phyloP scores from a whole-genome alignment of 2,329 filamentous ascomycete genomes.

The Hypomyces rosellus region DNA sequence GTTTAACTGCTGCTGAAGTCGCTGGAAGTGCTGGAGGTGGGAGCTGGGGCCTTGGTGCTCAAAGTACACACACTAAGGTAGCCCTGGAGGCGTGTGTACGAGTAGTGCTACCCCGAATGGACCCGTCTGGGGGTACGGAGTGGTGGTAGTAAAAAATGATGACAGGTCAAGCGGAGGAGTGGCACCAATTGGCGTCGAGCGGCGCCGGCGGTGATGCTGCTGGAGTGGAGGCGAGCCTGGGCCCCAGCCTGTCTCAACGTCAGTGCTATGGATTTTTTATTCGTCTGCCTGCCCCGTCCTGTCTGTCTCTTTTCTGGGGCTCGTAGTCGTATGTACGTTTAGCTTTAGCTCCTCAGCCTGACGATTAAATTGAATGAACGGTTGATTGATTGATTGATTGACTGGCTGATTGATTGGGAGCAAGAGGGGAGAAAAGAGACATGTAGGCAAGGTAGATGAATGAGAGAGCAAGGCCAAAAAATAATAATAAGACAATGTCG shows the following conservation, averaged over 20 bases:
- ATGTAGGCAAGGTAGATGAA: too few relatives aligned
- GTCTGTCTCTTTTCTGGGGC: background rate
- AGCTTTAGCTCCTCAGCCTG: background rate
- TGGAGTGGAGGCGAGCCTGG: slow-evolving; percentile 4
- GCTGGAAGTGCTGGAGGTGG: background rate
- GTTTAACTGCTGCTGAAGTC: background rate
- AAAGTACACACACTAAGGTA: background rate
- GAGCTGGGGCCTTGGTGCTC: background rate
- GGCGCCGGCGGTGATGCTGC: slow-evolving; percentile 9
- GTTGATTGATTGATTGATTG: background rate
- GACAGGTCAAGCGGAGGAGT: slow-evolving; percentile 13
- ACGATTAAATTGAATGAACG: background rate
- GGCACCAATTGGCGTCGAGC: slow-evolving; percentile 13
- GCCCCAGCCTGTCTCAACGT: slow-evolving; percentile 3
- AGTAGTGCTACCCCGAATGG: slow-evolving; percentile 7
- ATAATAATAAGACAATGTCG: too few relatives aligned
- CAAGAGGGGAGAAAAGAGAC: too few relatives aligned
- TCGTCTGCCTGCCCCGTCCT: too few relatives aligned
- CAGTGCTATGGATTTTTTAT: background rate
- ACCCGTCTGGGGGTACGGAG: slow-evolving; percentile 6
- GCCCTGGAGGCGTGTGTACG: background rate
- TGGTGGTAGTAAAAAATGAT: slow-evolving; percentile 13
- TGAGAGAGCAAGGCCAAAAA: too few relatives aligned
- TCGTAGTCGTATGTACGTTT: background rate
- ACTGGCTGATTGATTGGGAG: too few relatives aligned